Percentiles rank a stretch among this genome's conserved stretches.
These are phyloP conservation scores for Suillus subluteus DNA, from an alignment of 768 basidiomycete genomes.

Conservation along the genomic window DNA sequence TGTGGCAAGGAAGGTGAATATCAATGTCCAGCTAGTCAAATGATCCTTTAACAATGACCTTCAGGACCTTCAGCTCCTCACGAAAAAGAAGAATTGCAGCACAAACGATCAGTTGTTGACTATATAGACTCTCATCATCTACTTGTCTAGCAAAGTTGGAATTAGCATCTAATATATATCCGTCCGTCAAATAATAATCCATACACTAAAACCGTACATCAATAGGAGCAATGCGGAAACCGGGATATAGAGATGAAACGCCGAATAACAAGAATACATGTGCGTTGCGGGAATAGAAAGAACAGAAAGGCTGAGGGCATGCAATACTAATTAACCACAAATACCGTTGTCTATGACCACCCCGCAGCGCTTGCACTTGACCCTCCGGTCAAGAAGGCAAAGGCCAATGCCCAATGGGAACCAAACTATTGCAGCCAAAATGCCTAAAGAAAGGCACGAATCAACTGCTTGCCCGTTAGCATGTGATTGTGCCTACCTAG, in stretches of 20 bases:
- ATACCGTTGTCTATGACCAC: slow-evolving; percentile 41
- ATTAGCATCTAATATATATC: background rate
- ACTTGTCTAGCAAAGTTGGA: background rate
- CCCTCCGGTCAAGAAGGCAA: slow-evolving; percentile 74
- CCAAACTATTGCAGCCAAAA: slow-evolving; percentile 85
- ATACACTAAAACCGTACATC: background rate
- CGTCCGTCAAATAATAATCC: background rate
- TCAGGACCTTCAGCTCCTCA: too few relatives aligned
- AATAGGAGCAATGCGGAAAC: background rate
- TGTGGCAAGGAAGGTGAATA: background rate
- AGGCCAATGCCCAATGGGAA: slow-evolving; percentile 83
- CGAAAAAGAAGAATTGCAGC: background rate
- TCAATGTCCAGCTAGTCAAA: too few relatives aligned
- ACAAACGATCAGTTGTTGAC: background rate
- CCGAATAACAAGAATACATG: background rate
- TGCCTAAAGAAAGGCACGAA: slow-evolving; percentile 45
- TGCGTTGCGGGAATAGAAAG: background rate
- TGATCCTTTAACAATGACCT: too few relatives aligned
- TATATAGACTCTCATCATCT: background rate
- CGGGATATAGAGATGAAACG: background rate
- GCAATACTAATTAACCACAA: slow-evolving; percentile 23
- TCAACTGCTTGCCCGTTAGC: background rate
- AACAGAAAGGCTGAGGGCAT: background rate
- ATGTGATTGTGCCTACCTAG: slow-evolving; percentile 51
- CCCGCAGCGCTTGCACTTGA: slow-evolving; percentile 62